A percentile compares a stretch with the other conserved stretches of the same genome.
Conservation (phyloP, 73 alveolate species). For the Blepharisma japonicum region DNA sequence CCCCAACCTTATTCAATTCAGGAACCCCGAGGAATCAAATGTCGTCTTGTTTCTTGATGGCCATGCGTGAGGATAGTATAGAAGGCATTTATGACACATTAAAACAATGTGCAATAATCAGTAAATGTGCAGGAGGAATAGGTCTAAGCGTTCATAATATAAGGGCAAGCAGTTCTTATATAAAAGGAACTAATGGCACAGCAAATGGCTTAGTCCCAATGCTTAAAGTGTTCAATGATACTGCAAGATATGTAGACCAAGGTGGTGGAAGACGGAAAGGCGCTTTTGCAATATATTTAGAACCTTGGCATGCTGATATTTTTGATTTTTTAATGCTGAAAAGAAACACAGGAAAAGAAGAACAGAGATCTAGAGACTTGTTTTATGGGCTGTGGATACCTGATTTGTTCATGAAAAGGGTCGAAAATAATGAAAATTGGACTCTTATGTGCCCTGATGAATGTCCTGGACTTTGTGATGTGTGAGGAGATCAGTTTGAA, state of each 20-base stretch:
- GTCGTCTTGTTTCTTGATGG: constrained; percentile 54
- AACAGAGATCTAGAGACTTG: constrained; percentile 82
- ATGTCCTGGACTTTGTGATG: constrained; percentile 66
- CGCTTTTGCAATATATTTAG: constrained; percentile 81
- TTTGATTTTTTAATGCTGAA: constrained; percentile 57
- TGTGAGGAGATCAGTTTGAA: constrained; percentile 84
- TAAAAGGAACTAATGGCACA: constrained; percentile 89
- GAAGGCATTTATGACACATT: constrained; percentile 71
- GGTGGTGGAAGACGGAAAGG: constrained; percentile 96
- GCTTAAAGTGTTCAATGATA: constrained; percentile 89
- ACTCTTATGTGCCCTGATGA: constrained; percentile 96
- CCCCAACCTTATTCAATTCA: constrained; percentile 92
- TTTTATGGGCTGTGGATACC: constrained; percentile 94
- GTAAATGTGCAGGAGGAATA: constrained; percentile 80
- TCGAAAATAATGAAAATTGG: constrained; percentile 83
- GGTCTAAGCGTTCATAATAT: constrained; percentile 71
- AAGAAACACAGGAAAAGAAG: constrained; percentile 91
- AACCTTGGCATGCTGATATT: constrained; percentile 91
- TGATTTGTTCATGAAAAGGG: constrained; percentile 92
- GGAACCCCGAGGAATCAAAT: constrained; percentile 88
- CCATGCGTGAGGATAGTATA: constrained; percentile 77
- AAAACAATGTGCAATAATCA: constrained; percentile 65
- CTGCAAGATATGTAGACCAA: constrained; percentile 92
- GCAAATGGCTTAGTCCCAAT: constrained; percentile 90
- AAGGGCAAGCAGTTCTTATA: constrained; percentile 86